Conservation (phyloP, 1,139 yeast species). For the Barnettozyma hawaiiensis region DNA sequence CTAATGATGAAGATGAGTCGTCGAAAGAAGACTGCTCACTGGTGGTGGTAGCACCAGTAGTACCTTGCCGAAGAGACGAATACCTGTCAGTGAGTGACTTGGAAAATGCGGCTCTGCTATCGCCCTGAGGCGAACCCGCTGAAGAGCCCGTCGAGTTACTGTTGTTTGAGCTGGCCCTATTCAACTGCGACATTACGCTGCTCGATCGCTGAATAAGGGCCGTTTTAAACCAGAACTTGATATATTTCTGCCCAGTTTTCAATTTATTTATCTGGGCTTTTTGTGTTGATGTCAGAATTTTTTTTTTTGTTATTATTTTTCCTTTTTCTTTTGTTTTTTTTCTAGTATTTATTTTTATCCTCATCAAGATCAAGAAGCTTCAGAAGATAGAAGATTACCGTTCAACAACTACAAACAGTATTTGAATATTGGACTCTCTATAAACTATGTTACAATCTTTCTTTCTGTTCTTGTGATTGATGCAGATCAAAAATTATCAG, state of each 20-base stretch:
- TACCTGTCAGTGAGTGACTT: slow-evolving; percentile 17
- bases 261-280: background rate
- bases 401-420: too few relatives aligned
- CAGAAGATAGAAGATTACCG: too few relatives aligned
- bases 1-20: slow-evolving; percentile 7
- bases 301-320: background rate
- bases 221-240: background rate
- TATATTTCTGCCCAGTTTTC: background rate
- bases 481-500: slow-evolving; percentile 20
- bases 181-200: slow-evolving; percentile 9
- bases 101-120: slow-evolving; percentile 3
- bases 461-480: background rate
- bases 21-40: slow-evolving; percentile 9
- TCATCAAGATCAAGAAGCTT: slow-evolving; percentile 18
- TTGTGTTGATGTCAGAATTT: background rate
- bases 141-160: slow-evolving; percentile 3
- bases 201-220: background rate
- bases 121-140: background rate
- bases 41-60: slow-evolving; percentile 6
- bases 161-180: slow-evolving; percentile 6
- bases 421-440: too few relatives aligned
- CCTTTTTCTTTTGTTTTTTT: too few relatives aligned
- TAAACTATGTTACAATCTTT: background rate
- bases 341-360: background rate
- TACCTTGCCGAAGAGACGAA: slow-evolving; percentile 15